Evolutionary conservation across 176 grass and related monocot genomes (phyloP).

Genomic region (Zea luxurians): DNA sequence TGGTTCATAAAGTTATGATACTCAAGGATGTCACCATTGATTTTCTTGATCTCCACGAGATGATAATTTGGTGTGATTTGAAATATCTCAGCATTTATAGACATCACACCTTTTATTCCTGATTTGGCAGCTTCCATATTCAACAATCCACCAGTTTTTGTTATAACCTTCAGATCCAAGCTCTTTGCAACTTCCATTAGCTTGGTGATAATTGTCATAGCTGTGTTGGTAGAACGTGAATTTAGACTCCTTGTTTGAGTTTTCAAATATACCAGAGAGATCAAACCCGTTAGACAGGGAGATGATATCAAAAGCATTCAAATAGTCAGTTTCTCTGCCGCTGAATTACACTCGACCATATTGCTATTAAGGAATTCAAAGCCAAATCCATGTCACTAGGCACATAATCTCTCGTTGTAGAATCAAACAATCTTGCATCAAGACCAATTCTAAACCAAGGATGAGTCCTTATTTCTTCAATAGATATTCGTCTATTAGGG

Average conservation of each 20-base stretch:
- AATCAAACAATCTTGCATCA: constrained; percentile 30
- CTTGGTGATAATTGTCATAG: constrained; percentile 56
- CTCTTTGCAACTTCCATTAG: constrained; percentile 67
- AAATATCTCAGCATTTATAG: constrained; percentile 67
- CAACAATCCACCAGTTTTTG: constrained; percentile 61
- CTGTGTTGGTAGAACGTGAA: constrained; percentile 71
- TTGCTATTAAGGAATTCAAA: constrained; percentile 4
- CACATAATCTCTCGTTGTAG: constrained; percentile 19
- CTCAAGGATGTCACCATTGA: constrained; percentile 72
- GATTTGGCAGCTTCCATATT: constrained; percentile 58
- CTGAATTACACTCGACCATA: constrained; percentile 28
- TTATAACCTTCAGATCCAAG: constrained; percentile 60
- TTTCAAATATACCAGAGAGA: constrained; percentile 83
- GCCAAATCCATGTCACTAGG: constrained; percentile 26
- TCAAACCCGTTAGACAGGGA: constrained; percentile 87
- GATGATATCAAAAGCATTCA: constrained; percentile 97
- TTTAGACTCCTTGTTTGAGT: constrained; percentile 50
- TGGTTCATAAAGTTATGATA: constrained; percentile 66
- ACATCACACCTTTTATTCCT: constrained; percentile 73
- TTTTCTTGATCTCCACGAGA: constrained; percentile 81
- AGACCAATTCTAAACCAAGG: constrained; percentile 72
- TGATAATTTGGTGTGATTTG: constrained; percentile 77
- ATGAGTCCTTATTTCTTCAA: constrained; percentile 72
- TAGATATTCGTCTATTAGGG: constrained; percentile 60
- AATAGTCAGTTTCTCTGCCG: constrained; percentile 45